phyloP scores from a whole-genome alignment of 108 stramenopile species.

The Craspedostauros australis region DNA sequence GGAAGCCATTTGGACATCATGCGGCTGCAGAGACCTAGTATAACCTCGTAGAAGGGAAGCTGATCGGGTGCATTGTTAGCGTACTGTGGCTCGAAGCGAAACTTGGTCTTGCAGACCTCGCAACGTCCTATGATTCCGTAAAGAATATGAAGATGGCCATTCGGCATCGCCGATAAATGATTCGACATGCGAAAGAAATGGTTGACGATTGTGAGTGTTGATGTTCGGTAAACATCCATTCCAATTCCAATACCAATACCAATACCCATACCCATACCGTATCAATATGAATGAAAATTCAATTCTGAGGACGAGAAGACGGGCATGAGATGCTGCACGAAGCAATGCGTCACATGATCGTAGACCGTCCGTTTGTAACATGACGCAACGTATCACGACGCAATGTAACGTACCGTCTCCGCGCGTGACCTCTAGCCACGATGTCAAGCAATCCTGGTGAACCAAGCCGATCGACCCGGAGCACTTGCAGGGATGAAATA shows the following conservation, averaged over 20 bases:
- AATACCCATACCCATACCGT: too few relatives aligned
- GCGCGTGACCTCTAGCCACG: slow-evolving; percentile 78
- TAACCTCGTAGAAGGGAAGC: slow-evolving; percentile 54
- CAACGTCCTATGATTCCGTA: slow-evolving; percentile 36
- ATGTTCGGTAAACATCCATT: too few relatives aligned
- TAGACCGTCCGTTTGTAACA: not conserved
- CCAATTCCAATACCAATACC: too few relatives aligned
- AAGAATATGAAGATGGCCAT: not conserved
- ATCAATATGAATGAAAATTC: not conserved
- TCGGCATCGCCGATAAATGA: too few relatives aligned
- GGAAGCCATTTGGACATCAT: slow-evolving; percentile 74
- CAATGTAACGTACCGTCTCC: slow-evolving; percentile 47
- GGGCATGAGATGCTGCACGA: not conserved
- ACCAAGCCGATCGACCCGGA: slow-evolving; percentile 84
- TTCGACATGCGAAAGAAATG: not conserved
- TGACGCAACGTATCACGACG: not conserved
- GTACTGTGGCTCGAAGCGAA: slow-evolving; percentile 80
- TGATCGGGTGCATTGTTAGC: slow-evolving; percentile 71
- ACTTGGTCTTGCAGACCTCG: slow-evolving; percentile 79
- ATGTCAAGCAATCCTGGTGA: slow-evolving; percentile 89
- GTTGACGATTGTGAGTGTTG: not conserved
- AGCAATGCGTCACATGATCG: not conserved
- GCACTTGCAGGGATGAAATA: slow-evolving; percentile 84
- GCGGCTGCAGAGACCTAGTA: slow-evolving; percentile 58
- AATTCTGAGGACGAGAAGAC: not conserved